Base-by-base conservation (phyloP, 805 yeast genomes). In the Scheffersomyces lignosus region DNA sequence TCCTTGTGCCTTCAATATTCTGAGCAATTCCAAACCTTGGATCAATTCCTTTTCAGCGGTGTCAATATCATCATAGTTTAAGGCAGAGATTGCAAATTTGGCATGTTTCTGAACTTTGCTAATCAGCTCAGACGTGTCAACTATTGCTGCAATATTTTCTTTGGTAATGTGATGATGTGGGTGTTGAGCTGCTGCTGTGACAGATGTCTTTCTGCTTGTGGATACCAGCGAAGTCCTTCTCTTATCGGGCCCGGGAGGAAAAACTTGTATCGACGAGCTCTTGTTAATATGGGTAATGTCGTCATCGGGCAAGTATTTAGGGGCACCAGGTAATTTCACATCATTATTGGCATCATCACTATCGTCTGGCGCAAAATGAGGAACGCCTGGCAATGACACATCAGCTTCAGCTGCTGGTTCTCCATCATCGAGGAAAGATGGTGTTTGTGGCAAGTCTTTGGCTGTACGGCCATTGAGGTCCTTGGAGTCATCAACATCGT, bases 81-180 rank as follows among this genome's bases (percentile, higher is more conserved):
- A 66, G 0, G 95, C 93, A 38, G 88, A 81, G 5, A 83, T 78
- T 2, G 89, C 91, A 55, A 80, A 85, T 53, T 78, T 83, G 22
- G 90, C 85, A 41, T 72, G 75, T 48, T 79, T 83, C 51, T 84
- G 91, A 1, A 82, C 78, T 47, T 73, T 67, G 7, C 77, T 53
- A 15, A 83, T 78, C 31, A 71, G 64, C 36, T 77, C 85, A 15
- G 81, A 75, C 12, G 70, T 66, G 39, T 75, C 72, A 51, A 84
- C 57, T 38, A 83, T 75, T 13, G 64, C 52, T n/a, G 60, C 50
- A 12, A 83, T 64, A 30, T 75, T 70, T 8, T 62, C 70, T 40
- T 62, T 58, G 16, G 44, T 45, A 5, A 36, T 20, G 24, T 20
- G 24, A 10, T 20, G 24, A 20, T 20, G 24, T 10, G 12, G 31